These are phyloP conservation scores for Coemansia reversa DNA, from an alignment of 192 early-diverging fungal genomes.

Conservation along the genomic window DNA sequence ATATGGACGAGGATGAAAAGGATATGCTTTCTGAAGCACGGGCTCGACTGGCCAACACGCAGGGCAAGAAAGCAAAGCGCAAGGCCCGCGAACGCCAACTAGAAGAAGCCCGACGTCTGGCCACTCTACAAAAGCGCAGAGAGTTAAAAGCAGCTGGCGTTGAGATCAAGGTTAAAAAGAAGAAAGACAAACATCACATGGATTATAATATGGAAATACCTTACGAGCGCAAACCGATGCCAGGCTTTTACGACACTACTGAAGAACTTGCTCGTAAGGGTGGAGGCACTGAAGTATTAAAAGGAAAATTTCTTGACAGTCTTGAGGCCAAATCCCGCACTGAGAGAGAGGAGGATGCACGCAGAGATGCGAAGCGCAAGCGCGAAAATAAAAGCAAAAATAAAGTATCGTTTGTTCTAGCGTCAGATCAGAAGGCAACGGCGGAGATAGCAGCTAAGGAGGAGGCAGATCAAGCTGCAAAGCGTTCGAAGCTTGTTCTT, in stretches of 20 bases:
- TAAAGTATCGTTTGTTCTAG: constrained; percentile 57
- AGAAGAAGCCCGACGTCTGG: constrained; percentile 90
- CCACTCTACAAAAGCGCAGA: constrained; percentile 87
- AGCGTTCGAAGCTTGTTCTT: constrained; percentile 75
- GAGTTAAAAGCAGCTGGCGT: constrained; percentile 98
- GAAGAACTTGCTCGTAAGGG: constrained; percentile 71
- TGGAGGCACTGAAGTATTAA: constrained; percentile 63
- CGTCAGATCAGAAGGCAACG: constrained; percentile 22
- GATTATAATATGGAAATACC: constrained; percentile 98
- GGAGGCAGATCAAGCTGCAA: constrained; percentile 70
- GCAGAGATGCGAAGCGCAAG: constrained; percentile 75
- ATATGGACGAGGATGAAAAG: constrained; percentile 99
- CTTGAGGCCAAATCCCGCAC: constrained; percentile 82
- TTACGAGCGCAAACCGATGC: constrained; percentile 81
- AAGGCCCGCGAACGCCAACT: constrained; percentile 97
- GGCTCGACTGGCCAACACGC: constrained; percentile 97
- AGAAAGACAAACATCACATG: constrained; percentile 64
- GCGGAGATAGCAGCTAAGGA: constrained; percentile 51
- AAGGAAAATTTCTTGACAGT: constrained; percentile 69
- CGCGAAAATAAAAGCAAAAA: constrained; percentile 58
- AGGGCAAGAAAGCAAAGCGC: constrained; percentile 98
- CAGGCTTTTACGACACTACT: constrained; percentile 91
- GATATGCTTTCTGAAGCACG: constrained; percentile 99
- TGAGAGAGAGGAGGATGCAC: constrained; percentile 80
- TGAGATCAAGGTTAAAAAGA: constrained; percentile 70